Conservation (phyloP, 139 green algal species). For the Zygnema circumcarinatum region DNA sequence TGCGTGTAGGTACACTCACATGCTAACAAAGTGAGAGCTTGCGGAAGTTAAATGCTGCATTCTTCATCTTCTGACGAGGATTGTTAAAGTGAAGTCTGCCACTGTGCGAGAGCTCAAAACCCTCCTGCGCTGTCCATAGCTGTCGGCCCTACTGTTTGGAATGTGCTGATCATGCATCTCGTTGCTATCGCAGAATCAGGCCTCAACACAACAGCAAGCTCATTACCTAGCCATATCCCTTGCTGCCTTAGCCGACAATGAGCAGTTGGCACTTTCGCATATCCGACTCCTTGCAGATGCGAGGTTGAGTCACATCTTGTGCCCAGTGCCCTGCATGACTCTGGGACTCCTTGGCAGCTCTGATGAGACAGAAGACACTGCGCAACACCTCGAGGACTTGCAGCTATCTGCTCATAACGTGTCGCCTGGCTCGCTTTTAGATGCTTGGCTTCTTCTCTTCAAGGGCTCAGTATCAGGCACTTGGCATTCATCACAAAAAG, state of each 20-base stretch:
- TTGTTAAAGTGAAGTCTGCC: too few relatives aligned
- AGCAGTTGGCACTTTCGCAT: background rate
- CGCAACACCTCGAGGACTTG: background rate
- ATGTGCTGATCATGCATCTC: too few relatives aligned
- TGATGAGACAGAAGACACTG: background rate
- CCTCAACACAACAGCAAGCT: background rate
- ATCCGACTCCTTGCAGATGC: background rate
- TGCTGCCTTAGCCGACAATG: background rate
- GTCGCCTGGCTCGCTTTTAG: background rate
- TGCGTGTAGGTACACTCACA: too few relatives aligned
- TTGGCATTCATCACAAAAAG: background rate
- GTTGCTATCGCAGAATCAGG: background rate
- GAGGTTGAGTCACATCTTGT: background rate
- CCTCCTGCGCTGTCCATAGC: too few relatives aligned
- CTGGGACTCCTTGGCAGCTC: background rate
- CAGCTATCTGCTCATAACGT: background rate
- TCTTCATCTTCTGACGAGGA: too few relatives aligned
- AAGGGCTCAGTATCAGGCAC: background rate
- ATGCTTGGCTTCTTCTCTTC: background rate
- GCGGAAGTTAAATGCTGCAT: too few relatives aligned
- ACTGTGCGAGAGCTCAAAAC: too few relatives aligned
- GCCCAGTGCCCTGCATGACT: background rate
- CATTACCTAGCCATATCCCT: background rate
- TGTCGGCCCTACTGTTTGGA: too few relatives aligned
- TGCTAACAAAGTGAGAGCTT: too few relatives aligned